Conservation (phyloP, 1,284 basidiomycete species). For the Cryptococcus neoformans region DNA sequence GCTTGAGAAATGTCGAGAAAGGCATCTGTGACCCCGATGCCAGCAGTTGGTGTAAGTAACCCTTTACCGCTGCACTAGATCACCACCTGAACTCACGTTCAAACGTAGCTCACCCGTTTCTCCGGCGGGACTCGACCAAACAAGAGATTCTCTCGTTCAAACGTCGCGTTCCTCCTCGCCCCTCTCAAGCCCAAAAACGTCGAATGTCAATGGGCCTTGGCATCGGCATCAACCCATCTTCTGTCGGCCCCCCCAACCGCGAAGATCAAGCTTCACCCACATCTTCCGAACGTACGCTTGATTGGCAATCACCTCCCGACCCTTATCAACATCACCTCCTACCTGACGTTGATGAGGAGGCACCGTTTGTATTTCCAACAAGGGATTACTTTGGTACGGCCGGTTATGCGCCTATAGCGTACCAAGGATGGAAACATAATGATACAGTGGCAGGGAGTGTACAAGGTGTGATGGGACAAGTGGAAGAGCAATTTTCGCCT, state of each 20-base stretch:
- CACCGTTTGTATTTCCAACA: conserved; percentile 4
- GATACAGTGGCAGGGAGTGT: neutral
- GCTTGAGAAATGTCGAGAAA: conserved; percentile 79
- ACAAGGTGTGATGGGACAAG: neutral
- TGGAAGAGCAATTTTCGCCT: neutral
- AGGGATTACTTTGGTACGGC: neutral
- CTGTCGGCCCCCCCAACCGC: neutral
- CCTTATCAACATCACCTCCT: conserved; percentile 18
- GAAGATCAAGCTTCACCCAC: conserved; percentile 22
- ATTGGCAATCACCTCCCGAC: conserved; percentile 25
- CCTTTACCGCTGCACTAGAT: no score
- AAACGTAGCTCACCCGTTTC: conserved; percentile 70
- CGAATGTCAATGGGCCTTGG: conserved; percentile 5
- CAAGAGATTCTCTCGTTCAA: conserved; percentile 88
- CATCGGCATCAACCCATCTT: no score
- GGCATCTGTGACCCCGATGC: conserved; percentile 89
- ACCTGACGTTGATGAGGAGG: conserved; percentile 17
- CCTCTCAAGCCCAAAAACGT: conserved; percentile 67
- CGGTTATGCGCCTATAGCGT: neutral
- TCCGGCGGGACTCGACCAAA: conserved; percentile 78
- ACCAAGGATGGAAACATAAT: neutral
- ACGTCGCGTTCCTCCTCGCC: conserved; percentile 82
- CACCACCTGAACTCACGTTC: neutral
- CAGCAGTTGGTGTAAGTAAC: conserved; percentile 81
- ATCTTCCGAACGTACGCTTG: conserved; percentile 10